These are phyloP conservation scores for Adansonia grandidieri DNA, from an alignment of 441 rosid genomes.

Conservation along the genomic window DNA sequence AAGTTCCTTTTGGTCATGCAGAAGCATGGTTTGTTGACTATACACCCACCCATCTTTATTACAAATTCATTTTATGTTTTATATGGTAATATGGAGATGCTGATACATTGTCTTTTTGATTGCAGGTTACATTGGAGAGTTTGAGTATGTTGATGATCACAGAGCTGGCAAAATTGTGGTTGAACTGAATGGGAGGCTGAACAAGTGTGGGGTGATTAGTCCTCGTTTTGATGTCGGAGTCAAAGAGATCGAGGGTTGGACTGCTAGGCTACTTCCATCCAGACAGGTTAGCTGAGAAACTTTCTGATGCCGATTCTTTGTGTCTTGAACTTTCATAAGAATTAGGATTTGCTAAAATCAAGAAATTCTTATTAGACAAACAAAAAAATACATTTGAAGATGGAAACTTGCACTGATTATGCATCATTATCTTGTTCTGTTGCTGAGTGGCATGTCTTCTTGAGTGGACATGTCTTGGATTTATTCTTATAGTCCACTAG, in stretches of 20 bases:
- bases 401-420: too few relatives aligned
- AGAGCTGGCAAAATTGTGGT: constrained; percentile 72
- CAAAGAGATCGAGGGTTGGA: constrained; percentile 69
- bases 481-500: too few relatives aligned
- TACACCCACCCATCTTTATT: too few relatives aligned
- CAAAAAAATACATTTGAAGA: too few relatives aligned
- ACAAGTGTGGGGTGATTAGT: constrained; percentile 72
- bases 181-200: constrained; percentile 67
- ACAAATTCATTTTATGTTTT: too few relatives aligned
- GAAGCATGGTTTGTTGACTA: constrained; percentile 44
- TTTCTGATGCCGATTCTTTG: not conserved
- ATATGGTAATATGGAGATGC: too few relatives aligned
- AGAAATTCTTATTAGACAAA: constrained; percentile 10
- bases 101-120: too few relatives aligned
- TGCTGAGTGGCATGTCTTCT: too few relatives aligned
- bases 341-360: not conserved
- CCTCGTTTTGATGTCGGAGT: constrained; percentile 68
- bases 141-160: constrained; percentile 75
- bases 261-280: constrained; percentile 67
- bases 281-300: constrained; percentile 51
- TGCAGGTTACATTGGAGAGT: constrained; percentile 70
- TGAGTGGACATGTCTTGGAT: too few relatives aligned
- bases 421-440: too few relatives aligned
- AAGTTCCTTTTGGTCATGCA: constrained; percentile 77
- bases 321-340: not conserved